These are phyloP conservation scores for Ochetophila trinervis DNA, from an alignment of 306 rosid genomes.

Conservation along the genomic window DNA sequence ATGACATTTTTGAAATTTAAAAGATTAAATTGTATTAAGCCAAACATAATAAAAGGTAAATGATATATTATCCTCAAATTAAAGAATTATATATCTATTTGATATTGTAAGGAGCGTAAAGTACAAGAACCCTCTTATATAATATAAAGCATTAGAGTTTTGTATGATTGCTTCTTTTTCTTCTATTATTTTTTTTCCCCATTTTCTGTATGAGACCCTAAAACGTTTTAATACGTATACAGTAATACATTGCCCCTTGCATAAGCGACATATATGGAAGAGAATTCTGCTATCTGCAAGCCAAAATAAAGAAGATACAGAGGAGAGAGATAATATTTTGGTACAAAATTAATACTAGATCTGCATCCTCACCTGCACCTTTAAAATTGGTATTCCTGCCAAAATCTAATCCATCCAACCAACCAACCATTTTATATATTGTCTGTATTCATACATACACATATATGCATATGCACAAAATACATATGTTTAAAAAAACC, in stretches of 20 bases:
- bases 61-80: no score
- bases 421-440: constrained; percentile 29
- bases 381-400: constrained; percentile 23
- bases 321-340: constrained; percentile 9
- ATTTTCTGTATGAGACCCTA: neutral
- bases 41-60: no score
- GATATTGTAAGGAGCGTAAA: no score
- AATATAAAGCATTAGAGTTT: no score
- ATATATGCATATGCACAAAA: neutral
- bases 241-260: constrained; percentile 31
- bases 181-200: neutral
- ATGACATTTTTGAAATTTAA: no score
- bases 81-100: no score
- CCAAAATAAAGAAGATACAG: neutral
- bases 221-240: neutral
- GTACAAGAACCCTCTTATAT: no score
- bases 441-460: constrained; percentile 20
- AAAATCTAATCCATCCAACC: constrained; percentile 33
- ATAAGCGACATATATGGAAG: constrained; percentile 24
- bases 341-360: constrained; percentile 16
- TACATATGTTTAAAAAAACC: neutral
- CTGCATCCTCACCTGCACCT: constrained; percentile 14
- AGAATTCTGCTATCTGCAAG: constrained; percentile 13
- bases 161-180: neutral
- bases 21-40: no score